Evolutionary conservation across 2,329 filamentous ascomycete genomes (phyloP).

Genomic region (Penicillium italicum): DNA sequence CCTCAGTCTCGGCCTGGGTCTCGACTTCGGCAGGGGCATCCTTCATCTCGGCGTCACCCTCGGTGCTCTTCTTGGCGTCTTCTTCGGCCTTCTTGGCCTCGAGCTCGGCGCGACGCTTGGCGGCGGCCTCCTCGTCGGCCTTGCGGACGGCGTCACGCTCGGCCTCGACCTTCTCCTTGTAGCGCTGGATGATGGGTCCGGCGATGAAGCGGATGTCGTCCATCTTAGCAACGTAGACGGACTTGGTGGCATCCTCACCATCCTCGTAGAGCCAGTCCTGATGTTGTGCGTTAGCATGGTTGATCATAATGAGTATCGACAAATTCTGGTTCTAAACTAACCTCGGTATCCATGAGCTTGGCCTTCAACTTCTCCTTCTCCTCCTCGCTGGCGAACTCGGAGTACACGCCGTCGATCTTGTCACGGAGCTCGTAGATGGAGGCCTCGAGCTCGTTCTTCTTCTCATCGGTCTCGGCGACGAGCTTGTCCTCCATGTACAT

Average conservation of each 20-base stretch:
- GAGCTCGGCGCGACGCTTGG: conserved; percentile 60
- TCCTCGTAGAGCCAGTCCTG: conserved; percentile 99
- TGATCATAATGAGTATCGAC: conserved; percentile 1
- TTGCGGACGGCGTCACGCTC: conserved; percentile 71
- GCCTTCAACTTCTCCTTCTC: conserved; percentile 84
- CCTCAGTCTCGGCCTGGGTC: conserved; percentile 29
- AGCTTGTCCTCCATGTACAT: conserved; percentile 99
- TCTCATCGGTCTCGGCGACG: conserved; percentile 95
- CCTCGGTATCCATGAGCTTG: conserved; percentile 82
- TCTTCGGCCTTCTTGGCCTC: conserved; percentile 63
- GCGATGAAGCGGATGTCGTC: conserved; percentile 90
- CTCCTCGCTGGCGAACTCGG: conserved; percentile 83
- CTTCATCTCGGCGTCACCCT: conserved; percentile 56
- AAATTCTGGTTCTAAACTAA: conserved; percentile 48
- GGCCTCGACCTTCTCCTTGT: conserved; percentile 89
- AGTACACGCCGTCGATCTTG: conserved; percentile 89
- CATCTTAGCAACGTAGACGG: conserved; percentile 88
- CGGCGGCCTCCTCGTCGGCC: conserved; percentile 62
- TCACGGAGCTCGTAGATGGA: conserved; percentile 96
- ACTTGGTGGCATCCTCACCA: conserved; percentile 90
- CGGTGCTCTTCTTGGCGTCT: conserved; percentile 41
- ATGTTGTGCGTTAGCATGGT: conserved; percentile 14
- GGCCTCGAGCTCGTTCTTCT: conserved; percentile 99
- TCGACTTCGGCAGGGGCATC: conserved; percentile 50
- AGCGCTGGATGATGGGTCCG: conserved; percentile 86